These are phyloP conservation scores for Rickenella mellea DNA, from an alignment of 768 basidiomycete species.

Conservation along the genomic window DNA sequence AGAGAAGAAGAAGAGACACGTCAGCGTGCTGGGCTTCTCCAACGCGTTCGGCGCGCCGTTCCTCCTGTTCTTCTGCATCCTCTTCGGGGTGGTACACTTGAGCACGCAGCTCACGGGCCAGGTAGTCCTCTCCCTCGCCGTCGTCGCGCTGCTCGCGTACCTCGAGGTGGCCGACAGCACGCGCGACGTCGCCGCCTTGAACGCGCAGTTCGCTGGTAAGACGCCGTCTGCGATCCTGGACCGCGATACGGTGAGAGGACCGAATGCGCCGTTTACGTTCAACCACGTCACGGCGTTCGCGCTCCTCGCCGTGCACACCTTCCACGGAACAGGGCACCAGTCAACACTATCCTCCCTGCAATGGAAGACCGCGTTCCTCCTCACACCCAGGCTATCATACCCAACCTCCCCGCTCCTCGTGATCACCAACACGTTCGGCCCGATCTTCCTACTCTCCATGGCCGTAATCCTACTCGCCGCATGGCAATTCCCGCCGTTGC, in stretches of 20 bases:
- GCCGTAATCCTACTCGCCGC: slow-evolving; percentile 63
- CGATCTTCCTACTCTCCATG: slow-evolving; percentile 55
- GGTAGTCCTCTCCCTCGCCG: slow-evolving; percentile 53
- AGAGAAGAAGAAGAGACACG: slow-evolving; percentile 25
- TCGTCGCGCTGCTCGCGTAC: slow-evolving; percentile 61
- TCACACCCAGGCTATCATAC: slow-evolving; percentile 60
- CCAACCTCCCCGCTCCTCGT: slow-evolving; percentile 70
- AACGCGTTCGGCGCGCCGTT: slow-evolving; percentile 89
- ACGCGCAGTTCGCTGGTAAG: slow-evolving; percentile 38
- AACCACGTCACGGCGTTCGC: slow-evolving; percentile 65
- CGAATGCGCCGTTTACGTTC: slow-evolving; percentile 37
- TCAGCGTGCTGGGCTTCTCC: slow-evolving; percentile 72
- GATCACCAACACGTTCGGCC: slow-evolving; percentile 67
- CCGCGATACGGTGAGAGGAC: slow-evolving; percentile 14
- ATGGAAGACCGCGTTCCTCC: slow-evolving; percentile 90
- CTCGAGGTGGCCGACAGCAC: slow-evolving; percentile 77
- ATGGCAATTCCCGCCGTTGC: slow-evolving; percentile 75
- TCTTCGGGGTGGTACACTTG: slow-evolving; percentile 52
- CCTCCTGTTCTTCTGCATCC: slow-evolving; percentile 67
- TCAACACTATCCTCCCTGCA: slow-evolving; percentile 82
- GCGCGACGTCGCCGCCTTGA: slow-evolving; percentile 55
- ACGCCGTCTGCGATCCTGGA: slow-evolving; percentile 36
- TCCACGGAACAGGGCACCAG: slow-evolving; percentile 90
- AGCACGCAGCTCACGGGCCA: slow-evolving; percentile 79
- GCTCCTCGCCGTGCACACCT: slow-evolving; percentile 65